Evolutionary conservation across 2,329 filamentous ascomycete species (phyloP), one percentile per base, ranked within the genome.

Genomic region (Cladosporium sp.): DNA sequence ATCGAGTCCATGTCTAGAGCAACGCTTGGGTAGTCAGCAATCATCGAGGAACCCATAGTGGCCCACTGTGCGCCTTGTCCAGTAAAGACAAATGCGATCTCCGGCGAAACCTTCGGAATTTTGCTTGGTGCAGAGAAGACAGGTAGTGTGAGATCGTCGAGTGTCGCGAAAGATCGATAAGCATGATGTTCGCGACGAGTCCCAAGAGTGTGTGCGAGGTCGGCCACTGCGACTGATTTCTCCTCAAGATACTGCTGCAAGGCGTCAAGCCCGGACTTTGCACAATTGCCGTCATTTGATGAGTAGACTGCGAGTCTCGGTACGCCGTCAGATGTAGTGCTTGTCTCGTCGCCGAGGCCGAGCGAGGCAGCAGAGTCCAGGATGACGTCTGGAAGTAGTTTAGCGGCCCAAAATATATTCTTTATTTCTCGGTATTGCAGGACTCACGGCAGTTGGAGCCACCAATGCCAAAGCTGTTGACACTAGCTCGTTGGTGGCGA

Each of bases 401-500:
- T 16, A 36, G 34, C 14, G 34, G 18, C 6, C 14, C 18, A 6
- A 36, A 18, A 36, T 3, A 16, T 36, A 4, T 36, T 36, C 4
- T 16, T 5, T 3, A 1, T 16, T 0, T 36, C 6, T 18, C 34
- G 34, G 14, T 5, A 5, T 36, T 36, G 34, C 34, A 18, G 14
- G 34, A 36, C 34, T 36, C 18, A 36, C 34, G 34, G 34, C 34
- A 36, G 46, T 75, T 76, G 7, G 71, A 67, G 11, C 73, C 73
- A 5, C 73, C 72, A 51, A 69, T 68, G 11, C 73, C 73, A 46
- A 74, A 74, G 21, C 54, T 67, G 65, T 74, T 72, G 51, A 62
- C 51, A 32, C 63, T 65, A 11, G 63, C 63, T 28, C 69, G 57
- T 13, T 68, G 56, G 3, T 65, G 21, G 5, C 68, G 65, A 10